Base-by-base conservation (phyloP, 768 basidiomycete genomes). In the Agrocybe praecox region DNA sequence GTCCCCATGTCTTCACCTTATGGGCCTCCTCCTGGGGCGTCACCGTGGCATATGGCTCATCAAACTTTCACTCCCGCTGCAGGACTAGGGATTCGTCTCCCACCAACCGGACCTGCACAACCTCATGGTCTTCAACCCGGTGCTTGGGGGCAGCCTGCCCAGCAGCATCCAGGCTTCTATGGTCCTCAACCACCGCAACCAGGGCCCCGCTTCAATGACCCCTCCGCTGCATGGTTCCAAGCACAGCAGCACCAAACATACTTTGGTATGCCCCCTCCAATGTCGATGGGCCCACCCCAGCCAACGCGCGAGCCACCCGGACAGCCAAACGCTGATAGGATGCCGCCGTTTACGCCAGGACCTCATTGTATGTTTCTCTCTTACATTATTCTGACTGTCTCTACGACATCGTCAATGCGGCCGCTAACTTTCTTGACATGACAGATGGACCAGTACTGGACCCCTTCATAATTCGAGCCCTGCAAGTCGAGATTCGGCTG, bases 371-470 rank as follows among this genome's bases (percentile, higher is more conserved):
- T 42, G 75, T 68, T 43, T 26, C 5, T 9, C 10, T 55, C 57
- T 8, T 21, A 14, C 14, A 6, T 12, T 24, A 45, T 46, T 10
- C 29, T 36, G 42, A 29, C 46, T 57, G 24, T 14, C 46, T 14
- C 46, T 29, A 24, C n/a, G n/a, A 22, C 32, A 46, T 48, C 47
- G 33, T 29, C 9, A 63, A 57, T 32, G 61, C 36, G 36, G 52
- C 19, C 53, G 29, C 32, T 52, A 12, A 51, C 8, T 42, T 51
- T 22, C 22, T 14, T 59, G 49, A 57, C 34, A 61, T 36, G 49
- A 34, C 68, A 87, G 86, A 92, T 65, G 86, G 88, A 0, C 89
- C 90, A 2, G 89, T 91, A 10, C 75, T 92, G 2, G 80, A 82
- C 11, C 84, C 89, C 0, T 81, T 87, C 60, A 67, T 87, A 18